phyloP scores from a whole-genome alignment of 129 eudicot species.

The Chrysanthemum lavandulifolium region DNA sequence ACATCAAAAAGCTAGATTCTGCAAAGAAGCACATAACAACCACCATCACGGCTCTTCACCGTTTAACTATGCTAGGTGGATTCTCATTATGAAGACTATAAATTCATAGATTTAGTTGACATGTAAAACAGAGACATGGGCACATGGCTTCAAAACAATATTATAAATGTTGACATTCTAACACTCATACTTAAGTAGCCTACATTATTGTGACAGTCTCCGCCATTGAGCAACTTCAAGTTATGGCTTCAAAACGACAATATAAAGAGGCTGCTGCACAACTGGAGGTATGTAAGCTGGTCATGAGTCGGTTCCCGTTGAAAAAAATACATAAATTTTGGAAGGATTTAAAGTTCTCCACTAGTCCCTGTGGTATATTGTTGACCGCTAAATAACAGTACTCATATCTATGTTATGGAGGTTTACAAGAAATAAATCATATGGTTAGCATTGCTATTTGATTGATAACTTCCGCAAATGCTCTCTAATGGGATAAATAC shows the following conservation, averaged over 20 bases:
- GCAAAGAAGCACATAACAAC: slow-evolving; percentile 94
- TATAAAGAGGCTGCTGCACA: slow-evolving; percentile 99
- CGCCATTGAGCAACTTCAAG: slow-evolving; percentile 97
- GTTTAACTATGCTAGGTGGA: slow-evolving; percentile 93
- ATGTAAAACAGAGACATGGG: not conserved
- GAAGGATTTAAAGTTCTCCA: not conserved
- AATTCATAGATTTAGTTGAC: slow-evolving; percentile 6
- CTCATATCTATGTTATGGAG: no score
- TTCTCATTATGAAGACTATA: slow-evolving; percentile 1
- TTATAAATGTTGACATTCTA: not conserved
- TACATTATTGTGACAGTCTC: slow-evolving; percentile 61
- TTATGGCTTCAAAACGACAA: slow-evolving; percentile 92
- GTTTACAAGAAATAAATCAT: no score
- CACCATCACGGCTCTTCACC: slow-evolving; percentile 87
- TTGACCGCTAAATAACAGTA: slow-evolving; percentile 10
- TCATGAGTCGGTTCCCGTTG: not conserved
- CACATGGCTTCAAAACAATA: not conserved
- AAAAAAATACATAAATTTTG: slow-evolving; percentile 1
- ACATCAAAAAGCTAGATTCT: slow-evolving; percentile 93
- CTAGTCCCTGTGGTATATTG: slow-evolving; percentile 2
- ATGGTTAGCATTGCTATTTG: no score
- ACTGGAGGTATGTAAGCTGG: slow-evolving; percentile 58
- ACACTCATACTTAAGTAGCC: slow-evolving; percentile 6
- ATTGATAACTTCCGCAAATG: no score
- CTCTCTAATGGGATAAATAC: no score